A percentile compares a stretch with the other conserved stretches of the same genome.
phyloP scores from a whole-genome alignment of 2,329 filamentous ascomycete species.

The Daldinia sp. region DNA sequence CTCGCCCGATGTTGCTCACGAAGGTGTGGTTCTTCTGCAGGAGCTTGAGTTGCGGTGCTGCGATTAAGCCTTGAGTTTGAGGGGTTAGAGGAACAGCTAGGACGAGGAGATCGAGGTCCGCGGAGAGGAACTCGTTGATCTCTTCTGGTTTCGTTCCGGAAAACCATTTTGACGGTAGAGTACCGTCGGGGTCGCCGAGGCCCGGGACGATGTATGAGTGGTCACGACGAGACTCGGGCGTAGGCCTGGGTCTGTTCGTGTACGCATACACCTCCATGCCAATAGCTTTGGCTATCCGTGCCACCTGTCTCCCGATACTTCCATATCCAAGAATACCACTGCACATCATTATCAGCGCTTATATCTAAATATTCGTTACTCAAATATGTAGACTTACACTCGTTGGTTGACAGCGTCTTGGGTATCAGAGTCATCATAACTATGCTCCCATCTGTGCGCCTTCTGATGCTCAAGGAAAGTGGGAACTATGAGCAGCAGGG shows the following conservation, averaged over 20 bases:
- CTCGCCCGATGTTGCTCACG: constrained; percentile 74
- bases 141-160: constrained; percentile 51
- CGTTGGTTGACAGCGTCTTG: constrained; percentile 62
- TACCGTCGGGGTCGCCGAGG: constrained; percentile 62
- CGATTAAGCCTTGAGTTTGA: constrained; percentile 57
- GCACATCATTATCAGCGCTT: constrained; percentile 22
- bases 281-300: constrained; percentile 65
- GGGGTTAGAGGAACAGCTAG: constrained; percentile 57
- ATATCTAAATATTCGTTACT: neutral
- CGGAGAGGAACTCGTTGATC: constrained; percentile 57
- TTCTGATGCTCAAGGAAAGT: constrained; percentile 59
- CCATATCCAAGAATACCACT: constrained; percentile 60
- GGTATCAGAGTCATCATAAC: constrained; percentile 52
- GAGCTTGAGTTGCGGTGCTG: constrained; percentile 55
- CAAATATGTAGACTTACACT: constrained; percentile 57
- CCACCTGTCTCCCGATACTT: constrained; percentile 59
- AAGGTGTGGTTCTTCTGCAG: constrained; percentile 60
- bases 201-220: constrained; percentile 72
- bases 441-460: constrained; percentile 58
- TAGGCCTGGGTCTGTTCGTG: constrained; percentile 71
- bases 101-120: constrained; percentile 58
- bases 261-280: constrained; percentile 77
- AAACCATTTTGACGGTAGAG: constrained; percentile 58
- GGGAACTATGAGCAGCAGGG: constrained; percentile 56
- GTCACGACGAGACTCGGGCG: constrained; percentile 70